phyloP scores from a whole-genome alignment of 2,329 filamentous ascomycete species.

The Arthroderma uncinatum region DNA sequence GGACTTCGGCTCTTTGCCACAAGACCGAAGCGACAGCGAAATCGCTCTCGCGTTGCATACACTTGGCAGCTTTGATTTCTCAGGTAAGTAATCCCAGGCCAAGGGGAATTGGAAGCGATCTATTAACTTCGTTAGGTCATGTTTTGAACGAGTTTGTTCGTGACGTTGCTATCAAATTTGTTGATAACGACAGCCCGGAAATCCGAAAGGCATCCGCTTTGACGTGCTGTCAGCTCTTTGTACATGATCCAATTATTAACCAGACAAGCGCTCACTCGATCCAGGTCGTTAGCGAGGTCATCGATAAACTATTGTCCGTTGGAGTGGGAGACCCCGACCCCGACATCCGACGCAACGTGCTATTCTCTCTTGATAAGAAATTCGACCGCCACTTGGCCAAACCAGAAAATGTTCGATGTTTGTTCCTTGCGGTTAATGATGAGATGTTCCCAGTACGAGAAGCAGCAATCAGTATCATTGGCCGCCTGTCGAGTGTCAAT shows the following conservation, averaged over 20 bases:
- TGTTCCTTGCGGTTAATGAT: conserved; percentile 93
- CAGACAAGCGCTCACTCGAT: conserved; percentile 96
- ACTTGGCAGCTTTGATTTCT: conserved; percentile 95
- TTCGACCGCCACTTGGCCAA: conserved; percentile 97
- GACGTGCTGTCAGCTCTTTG: conserved; percentile 95
- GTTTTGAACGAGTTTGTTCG: conserved; percentile 97
- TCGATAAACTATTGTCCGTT: conserved; percentile 89
- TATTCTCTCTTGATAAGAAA: conserved; percentile 81
- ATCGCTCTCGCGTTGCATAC: conserved; percentile 90
- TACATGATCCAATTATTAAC: conserved; percentile 92
- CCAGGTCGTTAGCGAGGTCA: conserved; percentile 93
- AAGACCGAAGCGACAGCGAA: conserved; percentile 68
- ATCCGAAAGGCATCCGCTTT: conserved; percentile 89
- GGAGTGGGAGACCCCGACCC: conserved; percentile 86
- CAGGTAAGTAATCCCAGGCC: conserved; percentile 32
- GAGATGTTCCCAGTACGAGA: conserved; percentile 87
- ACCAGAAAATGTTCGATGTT: conserved; percentile 88
- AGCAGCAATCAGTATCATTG: conserved; percentile 91
- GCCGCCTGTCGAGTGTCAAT: conserved; percentile 78
- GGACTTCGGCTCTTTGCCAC: conserved; percentile 73
- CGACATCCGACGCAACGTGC: conserved; percentile 76
- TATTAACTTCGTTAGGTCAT: conserved; percentile 45
- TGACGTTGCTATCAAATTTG: conserved; percentile 95
- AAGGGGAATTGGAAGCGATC: not conserved
- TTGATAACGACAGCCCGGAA: conserved; percentile 87